Evolutionary conservation across 2,329 filamentous ascomycete species (phyloP), one percentile per base, ranked within the genome.

Genomic region (Laburnicola sp.): DNA sequence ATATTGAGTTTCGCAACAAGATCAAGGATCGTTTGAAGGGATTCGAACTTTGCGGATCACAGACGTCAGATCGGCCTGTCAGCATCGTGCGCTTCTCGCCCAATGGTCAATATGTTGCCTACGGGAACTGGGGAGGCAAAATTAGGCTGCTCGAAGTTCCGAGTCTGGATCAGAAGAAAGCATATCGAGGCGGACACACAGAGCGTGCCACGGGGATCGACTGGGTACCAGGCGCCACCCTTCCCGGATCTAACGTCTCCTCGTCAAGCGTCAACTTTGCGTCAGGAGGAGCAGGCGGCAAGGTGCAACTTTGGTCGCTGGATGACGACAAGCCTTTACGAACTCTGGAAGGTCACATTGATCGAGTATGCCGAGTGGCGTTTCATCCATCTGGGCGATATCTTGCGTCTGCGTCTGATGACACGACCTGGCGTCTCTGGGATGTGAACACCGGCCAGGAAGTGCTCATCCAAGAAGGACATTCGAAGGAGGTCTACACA

Each of bases 371-470:
- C 64, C 85, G 93, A 50, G 87, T 96, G 9, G 94, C 96, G 52
- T 96, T 97, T 66, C 94, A 99, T 61, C 94, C 94, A 0, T 96
- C 90, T 0, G 93, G 93, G 3, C 82, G 82, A 55, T 97, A 93
- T 66, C 79, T 97, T 4, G 94, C 93, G 4, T 96, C 92, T 1
- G 94, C 94, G 5, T 96, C 91, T 0, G 94, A 94, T 65, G 94
- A 99, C 69, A 96, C 91, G 2, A 96, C 94, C 0, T 99, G 94
- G 94, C 85, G 93, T 38, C 78, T 99, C 30, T 99, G 94, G 93
- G 93, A 97, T 69, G 85, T 97, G 0, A 86, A 90, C 60, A 94
- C 88, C 0, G 89, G 86, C 0, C 86, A 86, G 2, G 92, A 97
- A 68, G 76, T 97, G 1, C 79, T 96, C 1, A 80, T 95, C 1